Conservation (phyloP, 257 asterid species). For the Cordia subcordata region DNA sequence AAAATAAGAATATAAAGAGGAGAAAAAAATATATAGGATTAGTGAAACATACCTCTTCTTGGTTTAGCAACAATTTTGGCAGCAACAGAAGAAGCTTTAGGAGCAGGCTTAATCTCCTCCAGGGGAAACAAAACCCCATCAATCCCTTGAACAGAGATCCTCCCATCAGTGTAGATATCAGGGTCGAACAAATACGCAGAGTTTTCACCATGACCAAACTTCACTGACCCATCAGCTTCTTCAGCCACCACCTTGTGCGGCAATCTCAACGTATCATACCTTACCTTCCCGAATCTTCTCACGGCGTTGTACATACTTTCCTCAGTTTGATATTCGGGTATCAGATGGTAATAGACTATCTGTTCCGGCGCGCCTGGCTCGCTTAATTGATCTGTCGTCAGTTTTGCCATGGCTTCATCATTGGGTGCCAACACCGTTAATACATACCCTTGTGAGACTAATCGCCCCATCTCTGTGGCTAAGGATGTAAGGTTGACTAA, state of each 20-base stretch:
- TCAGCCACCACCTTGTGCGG: conserved; percentile 87
- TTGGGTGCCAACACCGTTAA: conserved; percentile 84
- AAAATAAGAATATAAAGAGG: not conserved
- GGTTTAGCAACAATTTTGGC: conserved; percentile 45
- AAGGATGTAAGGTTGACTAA: conserved; percentile 75
- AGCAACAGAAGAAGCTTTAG: conserved; percentile 38
- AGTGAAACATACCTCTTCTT: conserved; percentile 69
- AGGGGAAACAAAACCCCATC: conserved; percentile 74
- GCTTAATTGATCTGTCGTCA: conserved; percentile 74
- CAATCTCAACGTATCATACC: conserved; percentile 69
- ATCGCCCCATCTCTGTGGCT: conserved; percentile 83
- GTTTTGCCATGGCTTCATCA: conserved; percentile 95
- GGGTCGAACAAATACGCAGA: conserved; percentile 88
- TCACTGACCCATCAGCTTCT: conserved; percentile 93
- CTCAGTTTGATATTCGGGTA: conserved; percentile 93
- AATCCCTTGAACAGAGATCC: conserved; percentile 95
- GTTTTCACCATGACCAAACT: conserved; percentile 63
- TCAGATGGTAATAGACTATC: conserved; percentile 75
- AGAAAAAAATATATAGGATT: not conserved
- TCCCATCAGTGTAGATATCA: conserved; percentile 87
- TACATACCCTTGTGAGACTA: conserved; percentile 85
- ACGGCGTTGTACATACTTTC: conserved; percentile 96
- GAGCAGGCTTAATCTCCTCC: conserved; percentile 39
- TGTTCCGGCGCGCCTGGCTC: conserved; percentile 98
- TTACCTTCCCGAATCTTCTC: conserved; percentile 79